Evolutionary conservation across 805 yeast species (phyloP), one percentile per base, ranked within the genome.

Genomic region (Clavispora fructus): DNA sequence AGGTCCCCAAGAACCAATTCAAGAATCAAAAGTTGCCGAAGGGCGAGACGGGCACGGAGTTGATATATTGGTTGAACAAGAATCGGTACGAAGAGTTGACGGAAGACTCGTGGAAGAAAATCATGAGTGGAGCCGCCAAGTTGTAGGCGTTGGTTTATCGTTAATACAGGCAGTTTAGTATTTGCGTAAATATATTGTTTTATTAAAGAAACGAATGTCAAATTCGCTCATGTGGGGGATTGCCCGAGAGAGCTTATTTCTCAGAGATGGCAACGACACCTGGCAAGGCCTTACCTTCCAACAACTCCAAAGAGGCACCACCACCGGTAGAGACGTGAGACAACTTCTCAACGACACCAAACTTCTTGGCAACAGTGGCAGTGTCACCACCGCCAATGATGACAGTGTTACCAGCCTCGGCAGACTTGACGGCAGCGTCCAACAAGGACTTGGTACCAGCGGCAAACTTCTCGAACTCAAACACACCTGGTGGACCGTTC

Each of bases 401-500:
- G 55, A 92, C 96, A 55, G 96, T 87, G 79, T 82, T 82, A 67
- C 97, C 97, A 50, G 81, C 79, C 69, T 80, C 83, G 62, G 90
- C 88, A 55, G 96, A 85, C 67, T 80, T 76, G 58, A 91, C 95
- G 65, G 85, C 85, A 61, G 94, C 95, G 54, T 83, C 95, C 62
- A 92, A 83, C 73, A 92, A 74, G 50, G 89, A 71, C 77, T 91
- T 87, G 67, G 98, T 92, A 75, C 98, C 98, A 50, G 73, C 73
- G 59, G 97, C 85, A 68, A 94, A 94, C 64, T 79, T 79, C 59
- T 88, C 96, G 65, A 94, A 94, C 79, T 94, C 99, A 70, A 94
- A 94, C 61, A 94, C 99, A 80, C 99, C 99, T 74, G 99, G 97
- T 56, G 99, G 99, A 71, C 99, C 99, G 79, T 94, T 94, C 99